Evolutionary conservation across 768 basidiomycete species (phyloP), one percentile per base, ranked within the genome.

Genomic region (Phlegmacium glaucopus): DNA sequence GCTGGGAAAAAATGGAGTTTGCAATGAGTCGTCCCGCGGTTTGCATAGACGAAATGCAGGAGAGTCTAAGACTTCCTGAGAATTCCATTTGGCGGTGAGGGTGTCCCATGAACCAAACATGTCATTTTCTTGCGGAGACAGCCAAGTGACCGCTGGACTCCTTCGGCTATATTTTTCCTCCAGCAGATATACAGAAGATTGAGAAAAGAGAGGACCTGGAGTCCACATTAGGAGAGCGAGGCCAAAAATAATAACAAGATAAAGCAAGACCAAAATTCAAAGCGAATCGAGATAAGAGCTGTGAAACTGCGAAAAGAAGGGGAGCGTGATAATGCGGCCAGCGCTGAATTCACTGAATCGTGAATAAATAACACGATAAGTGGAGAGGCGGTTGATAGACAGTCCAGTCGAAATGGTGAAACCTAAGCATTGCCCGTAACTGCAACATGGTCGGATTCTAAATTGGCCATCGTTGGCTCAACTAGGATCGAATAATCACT

Each of bases 401-500:
- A n/a, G n/a, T n/a, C n/a, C n/a, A n/a, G n/a, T n/a, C n/a, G n/a
- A n/a, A n/a, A n/a, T n/a, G n/a, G n/a, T n/a, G n/a, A n/a, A n/a
- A n/a, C n/a, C n/a, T n/a, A n/a, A n/a, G n/a, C n/a, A n/a, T n/a
- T n/a, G n/a, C n/a, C 22, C 5, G 22, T 22, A 22, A 22, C 5
- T 22, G 22, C 22, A 5, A 22, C 5, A 22, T 22, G 22, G 22
- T 22, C 22, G 5, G 22, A 22, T 22, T 22, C 22, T 22, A 22
- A 22, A 22, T 22, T 22, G 5, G 22, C 22, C 22, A 5, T 22
- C 22, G 22, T 22, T 22, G 22, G 22, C 22, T 22, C 5, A 22
- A 22, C 22, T 22, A 22, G 3, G 22, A 22, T 34, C 32, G 6
- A 34, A n/a, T 34, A 34, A 34, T 49, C 42, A 55, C 32, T 51